A percentile compares a stretch with the other conserved stretches of the same genome.
Conservation (phyloP, 139 green algal species). For the Chloropicon primus region DNA sequence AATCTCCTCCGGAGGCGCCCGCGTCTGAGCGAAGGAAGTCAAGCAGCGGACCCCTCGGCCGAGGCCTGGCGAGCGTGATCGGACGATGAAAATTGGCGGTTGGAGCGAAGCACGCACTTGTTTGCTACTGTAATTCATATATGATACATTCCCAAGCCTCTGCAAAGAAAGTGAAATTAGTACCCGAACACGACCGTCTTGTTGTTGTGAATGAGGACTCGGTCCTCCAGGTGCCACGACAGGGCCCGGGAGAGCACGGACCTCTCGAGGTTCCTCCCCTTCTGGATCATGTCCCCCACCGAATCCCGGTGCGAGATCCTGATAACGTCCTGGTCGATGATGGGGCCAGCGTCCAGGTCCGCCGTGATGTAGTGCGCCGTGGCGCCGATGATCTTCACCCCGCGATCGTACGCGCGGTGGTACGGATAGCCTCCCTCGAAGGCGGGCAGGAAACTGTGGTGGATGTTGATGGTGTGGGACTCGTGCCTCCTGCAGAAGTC, state of each 20-base stretch:
- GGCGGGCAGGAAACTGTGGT: constrained; percentile 67
- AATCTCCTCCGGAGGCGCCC: no score
- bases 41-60: not conserved
- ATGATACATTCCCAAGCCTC: no score
- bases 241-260: constrained; percentile 57
- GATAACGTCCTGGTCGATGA: constrained; percentile 56
- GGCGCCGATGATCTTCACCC: constrained; percentile 70
- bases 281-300: constrained; percentile 38
- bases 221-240: constrained; percentile 48
- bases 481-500: constrained; percentile 46
- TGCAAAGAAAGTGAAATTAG: no score
- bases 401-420: constrained; percentile 39
- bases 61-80: not conserved
- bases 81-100: no score
- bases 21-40: no score
- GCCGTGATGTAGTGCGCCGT: constrained; percentile 65
- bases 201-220: constrained; percentile 31
- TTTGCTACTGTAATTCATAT: no score
- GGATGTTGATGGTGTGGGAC: constrained; percentile 70
- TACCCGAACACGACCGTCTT: not conserved
- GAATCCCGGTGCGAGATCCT: constrained; percentile 55
- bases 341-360: constrained; percentile 10
- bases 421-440: constrained; percentile 48
- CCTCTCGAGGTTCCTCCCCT: constrained; percentile 59
- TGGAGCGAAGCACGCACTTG: no score